These are phyloP conservation scores for Elaeagnus macrophylla DNA, from an alignment of 306 rosid species.

Conservation along the genomic window DNA sequence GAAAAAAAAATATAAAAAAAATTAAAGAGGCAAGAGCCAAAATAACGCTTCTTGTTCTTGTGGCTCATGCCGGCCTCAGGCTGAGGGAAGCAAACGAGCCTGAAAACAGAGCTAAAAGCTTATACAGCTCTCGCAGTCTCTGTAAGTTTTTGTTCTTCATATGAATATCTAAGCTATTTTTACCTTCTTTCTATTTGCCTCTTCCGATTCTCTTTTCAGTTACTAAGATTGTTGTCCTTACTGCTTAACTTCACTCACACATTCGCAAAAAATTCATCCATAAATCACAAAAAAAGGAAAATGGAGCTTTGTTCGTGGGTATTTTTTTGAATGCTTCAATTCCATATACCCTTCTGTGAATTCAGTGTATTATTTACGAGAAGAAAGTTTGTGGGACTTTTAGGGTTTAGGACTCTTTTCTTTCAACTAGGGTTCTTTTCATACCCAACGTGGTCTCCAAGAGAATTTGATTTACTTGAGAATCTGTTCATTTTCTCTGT, in stretches of 20 bases:
- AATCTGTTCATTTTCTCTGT: constrained; percentile 3
- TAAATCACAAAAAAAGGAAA: background rate
- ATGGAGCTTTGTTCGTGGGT: constrained; percentile 6
- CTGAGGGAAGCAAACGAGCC: background rate
- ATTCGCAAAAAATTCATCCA: background rate
- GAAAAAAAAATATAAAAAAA: too few species aligned
- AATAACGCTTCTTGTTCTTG: background rate
- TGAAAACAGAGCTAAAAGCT: background rate
- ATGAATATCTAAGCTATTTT: background rate
- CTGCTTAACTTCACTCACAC: background rate
- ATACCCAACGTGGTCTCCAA: background rate
- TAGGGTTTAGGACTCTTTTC: constrained; percentile 17
- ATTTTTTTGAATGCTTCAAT: background rate
- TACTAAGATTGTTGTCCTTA: background rate
- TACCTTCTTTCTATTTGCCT: too few species aligned
- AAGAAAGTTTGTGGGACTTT: background rate
- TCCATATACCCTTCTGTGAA: background rate
- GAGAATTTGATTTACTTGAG: constrained; percentile 9
- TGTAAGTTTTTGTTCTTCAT: constrained; percentile 3
- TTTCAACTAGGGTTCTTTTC: constrained; percentile 11
- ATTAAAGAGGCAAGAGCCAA: too few species aligned
- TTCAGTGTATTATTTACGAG: background rate
- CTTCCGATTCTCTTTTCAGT: background rate
- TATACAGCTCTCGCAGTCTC: background rate
- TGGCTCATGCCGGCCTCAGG: constrained; percentile 7